Evolutionary conservation across 106 monocot genomes (phyloP), one percentile per base, ranked within the genome.

Genomic region (Dendrobium huoshanense): DNA sequence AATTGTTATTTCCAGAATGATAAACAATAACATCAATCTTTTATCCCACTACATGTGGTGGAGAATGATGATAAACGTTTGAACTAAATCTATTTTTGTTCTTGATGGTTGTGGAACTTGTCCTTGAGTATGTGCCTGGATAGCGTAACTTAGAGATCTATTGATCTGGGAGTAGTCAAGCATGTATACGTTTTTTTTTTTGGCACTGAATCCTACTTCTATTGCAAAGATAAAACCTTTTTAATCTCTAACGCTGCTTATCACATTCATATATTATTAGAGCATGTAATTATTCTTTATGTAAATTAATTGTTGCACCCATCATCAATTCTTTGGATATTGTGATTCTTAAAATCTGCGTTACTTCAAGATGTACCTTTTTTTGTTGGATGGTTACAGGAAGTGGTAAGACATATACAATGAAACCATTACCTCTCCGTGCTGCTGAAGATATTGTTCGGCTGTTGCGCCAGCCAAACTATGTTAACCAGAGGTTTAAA

Each of bases 381-480:
- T 82, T 79, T 31, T 25, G 24, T 25, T 78, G 54, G 61, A n/a
- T 19, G n/a, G 8, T 40, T 80, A 80, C 55, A 95, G 95, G 95
- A 55, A 95, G 95, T 83, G 95, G 95, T 45, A 95, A 95, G 79
- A 95, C 95, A 42, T 95, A 86, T 37, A 95, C 95, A 13, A 95
- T 95, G 95, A 87, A 95, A 83, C 95, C 95, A 27, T 78, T 95
- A 59, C 95, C 95, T 33, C 82, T 95, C 2, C 88, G 88, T 84
- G 95, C 95, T 75, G 77, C 77, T 64, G 88, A 89, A 75, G 90
- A 95, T 70, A 90, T 95, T 79, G 82, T 95, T 79, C 78, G 81
- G 9, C 43, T 87, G 49, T 78, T 95, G 86, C 83, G 82, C 31
- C 86, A 90, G 7, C 88, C 90, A 44, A 18, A 41, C 8, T 92